These are phyloP conservation scores for Sicyos edulis DNA, from an alignment of 306 rosid genomes.

Conservation along the genomic window DNA sequence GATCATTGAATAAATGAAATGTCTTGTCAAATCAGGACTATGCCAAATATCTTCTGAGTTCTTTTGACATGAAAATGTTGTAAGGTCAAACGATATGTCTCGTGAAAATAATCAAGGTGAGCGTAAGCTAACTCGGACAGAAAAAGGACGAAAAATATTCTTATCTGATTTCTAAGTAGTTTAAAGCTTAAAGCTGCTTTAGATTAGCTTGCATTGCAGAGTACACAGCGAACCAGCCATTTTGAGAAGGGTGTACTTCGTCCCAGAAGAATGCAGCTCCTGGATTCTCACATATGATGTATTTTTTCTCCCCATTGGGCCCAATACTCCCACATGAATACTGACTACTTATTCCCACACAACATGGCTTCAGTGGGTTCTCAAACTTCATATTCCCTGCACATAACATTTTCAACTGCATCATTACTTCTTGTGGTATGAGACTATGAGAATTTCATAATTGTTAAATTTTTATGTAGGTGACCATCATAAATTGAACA, in stretches of 20 bases:
- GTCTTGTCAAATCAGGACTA: slow-evolving; percentile 7
- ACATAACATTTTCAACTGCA: neutral
- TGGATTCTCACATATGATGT: slow-evolving; percentile 51
- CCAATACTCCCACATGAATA: slow-evolving; percentile 61
- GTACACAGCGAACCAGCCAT: slow-evolving; percentile 77
- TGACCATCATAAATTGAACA: too few relatives aligned
- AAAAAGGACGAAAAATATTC: too few relatives aligned
- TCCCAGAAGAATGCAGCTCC: slow-evolving; percentile 84
- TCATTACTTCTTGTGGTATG: too few relatives aligned
- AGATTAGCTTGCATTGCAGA: slow-evolving; percentile 33
- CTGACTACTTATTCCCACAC: slow-evolving; percentile 44
- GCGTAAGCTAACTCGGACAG: too few relatives aligned
- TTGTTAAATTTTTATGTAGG: too few relatives aligned
- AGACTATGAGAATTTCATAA: too few relatives aligned
- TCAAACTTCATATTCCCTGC: slow-evolving; percentile 32
- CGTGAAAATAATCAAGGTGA: too few relatives aligned
- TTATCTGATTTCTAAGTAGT: too few relatives aligned
- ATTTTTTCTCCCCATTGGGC: slow-evolving; percentile 42
- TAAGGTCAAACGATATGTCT: too few relatives aligned
- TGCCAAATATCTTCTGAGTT: too few relatives aligned
- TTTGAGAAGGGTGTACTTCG: slow-evolving; percentile 61
- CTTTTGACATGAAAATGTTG: too few relatives aligned
- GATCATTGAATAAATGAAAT: slow-evolving; percentile 17
- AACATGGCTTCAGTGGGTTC: slow-evolving; percentile 62
- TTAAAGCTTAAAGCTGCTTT: slow-evolving; percentile 20